A percentile compares a stretch with the other conserved stretches of the same genome.
phyloP scores from a whole-genome alignment of 805 yeast species.

The Yamadazyma laniorum region DNA sequence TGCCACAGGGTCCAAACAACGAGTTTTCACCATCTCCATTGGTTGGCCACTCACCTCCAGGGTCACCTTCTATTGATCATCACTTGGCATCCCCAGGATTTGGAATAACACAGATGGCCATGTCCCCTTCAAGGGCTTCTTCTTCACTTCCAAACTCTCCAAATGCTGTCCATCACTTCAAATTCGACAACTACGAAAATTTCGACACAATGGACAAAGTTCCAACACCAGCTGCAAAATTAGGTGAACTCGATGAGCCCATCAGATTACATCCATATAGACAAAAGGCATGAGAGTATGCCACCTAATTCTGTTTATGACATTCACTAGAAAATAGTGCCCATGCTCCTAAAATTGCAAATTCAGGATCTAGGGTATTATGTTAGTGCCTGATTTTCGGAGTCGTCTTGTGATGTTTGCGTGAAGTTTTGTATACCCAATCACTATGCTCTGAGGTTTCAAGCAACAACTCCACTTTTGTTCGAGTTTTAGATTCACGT shows the following conservation, averaged over 20 bases:
- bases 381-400: too few relatives aligned
- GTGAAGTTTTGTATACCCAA: too few relatives aligned
- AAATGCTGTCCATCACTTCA: constrained; percentile 1
- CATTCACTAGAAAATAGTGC: too few relatives aligned
- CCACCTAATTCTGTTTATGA: too few relatives aligned
- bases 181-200: constrained; percentile 10
- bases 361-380: too few relatives aligned
- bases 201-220: constrained; percentile 10
- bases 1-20: constrained; percentile 11
- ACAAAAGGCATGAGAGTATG: constrained; percentile 7
- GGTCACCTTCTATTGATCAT: constrained; percentile 5
- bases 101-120: neutral
- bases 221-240: constrained; percentile 8
- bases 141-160: constrained; percentile 3
- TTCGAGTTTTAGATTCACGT: too few relatives aligned
- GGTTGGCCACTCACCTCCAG: constrained; percentile 4
- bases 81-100: constrained; percentile 2
- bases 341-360: too few relatives aligned
- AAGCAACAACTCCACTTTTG: too few relatives aligned
- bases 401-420: too few relatives aligned
- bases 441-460: too few relatives aligned
- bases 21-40: constrained; percentile 10
- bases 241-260: constrained; percentile 10
- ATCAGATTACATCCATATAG: constrained; percentile 8
- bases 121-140: neutral